Evolutionary conservation across 1,139 yeast species (phyloP).

Genomic region (Diutina mesorugosa): DNA sequence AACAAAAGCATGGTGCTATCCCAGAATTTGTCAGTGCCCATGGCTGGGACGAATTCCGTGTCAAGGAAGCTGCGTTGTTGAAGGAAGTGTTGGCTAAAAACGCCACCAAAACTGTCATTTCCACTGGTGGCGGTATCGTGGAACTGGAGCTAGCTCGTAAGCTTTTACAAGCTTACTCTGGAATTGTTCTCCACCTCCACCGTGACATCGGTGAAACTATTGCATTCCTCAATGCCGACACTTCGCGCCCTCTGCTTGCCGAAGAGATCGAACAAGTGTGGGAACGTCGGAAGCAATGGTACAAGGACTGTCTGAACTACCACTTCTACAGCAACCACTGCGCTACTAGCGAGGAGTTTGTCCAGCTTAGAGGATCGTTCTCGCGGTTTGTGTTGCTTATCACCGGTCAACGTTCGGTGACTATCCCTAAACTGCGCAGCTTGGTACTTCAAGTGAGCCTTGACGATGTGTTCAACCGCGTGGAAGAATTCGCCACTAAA

Average conservation of each 20-base stretch:
- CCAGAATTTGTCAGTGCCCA: conserved; percentile 51
- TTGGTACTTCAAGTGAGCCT: conserved; percentile 49
- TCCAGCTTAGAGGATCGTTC: conserved; percentile 46
- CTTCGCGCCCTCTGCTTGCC: conserved; percentile 76
- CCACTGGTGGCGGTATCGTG: conserved; percentile 96
- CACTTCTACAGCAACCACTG: conserved; percentile 73
- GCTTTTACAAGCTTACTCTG: conserved; percentile 51
- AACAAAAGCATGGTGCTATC: conserved; percentile 43
- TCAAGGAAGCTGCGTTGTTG: conserved; percentile 49
- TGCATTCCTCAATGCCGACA: conserved; percentile 58
- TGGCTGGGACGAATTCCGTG: conserved; percentile 86
- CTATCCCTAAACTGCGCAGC: conserved; percentile 45
- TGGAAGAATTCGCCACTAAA: conserved; percentile 33
- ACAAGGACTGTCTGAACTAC: conserved; percentile 67
- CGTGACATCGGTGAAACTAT: conserved; percentile 79
- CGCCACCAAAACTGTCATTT: conserved; percentile 53
- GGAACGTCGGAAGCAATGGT: conserved; percentile 71
- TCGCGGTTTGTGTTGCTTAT: conserved; percentile 44
- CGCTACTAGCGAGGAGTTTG: conserved; percentile 39
- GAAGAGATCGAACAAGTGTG: conserved; percentile 77
- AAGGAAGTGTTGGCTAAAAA: conserved; percentile 34
- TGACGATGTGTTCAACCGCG: conserved; percentile 21
- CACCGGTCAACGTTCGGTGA: conserved; percentile 37
- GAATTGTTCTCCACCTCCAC: conserved; percentile 80
- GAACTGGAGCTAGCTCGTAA: conserved; percentile 63